Conservation (phyloP, 208 protist species). For the Trypanosomatidae sp. region DNA sequence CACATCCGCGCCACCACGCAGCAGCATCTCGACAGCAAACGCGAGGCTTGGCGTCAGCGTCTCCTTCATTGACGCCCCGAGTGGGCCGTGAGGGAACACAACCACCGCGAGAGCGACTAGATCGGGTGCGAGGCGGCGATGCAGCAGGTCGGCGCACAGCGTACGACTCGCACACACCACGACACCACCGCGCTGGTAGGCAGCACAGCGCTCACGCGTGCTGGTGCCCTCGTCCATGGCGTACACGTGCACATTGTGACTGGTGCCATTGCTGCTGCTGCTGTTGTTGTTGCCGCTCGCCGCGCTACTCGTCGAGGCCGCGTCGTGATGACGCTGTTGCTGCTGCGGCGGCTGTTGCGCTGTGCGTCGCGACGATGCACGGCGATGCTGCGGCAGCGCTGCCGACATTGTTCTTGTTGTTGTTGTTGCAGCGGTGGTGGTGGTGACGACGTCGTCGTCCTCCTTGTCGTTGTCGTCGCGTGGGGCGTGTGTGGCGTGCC, state of each 20-base stretch:
- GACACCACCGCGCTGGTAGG: constrained; percentile 47
- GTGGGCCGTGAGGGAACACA: constrained; percentile 14
- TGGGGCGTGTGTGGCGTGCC: background rate
- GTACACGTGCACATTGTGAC: constrained; percentile 13
- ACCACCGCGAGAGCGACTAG: constrained; percentile 27
- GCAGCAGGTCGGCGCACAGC: constrained; percentile 70
- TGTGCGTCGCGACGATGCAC: background rate
- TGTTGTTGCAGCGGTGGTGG: background rate
- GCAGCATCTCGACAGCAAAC: constrained; percentile 59
- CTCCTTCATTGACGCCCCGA: constrained; percentile 8
- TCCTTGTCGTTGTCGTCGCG: background rate
- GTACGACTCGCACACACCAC: constrained; percentile 41
- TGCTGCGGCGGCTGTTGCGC: no score
- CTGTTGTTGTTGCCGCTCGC: background rate
- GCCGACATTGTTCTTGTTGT: constrained; percentile 1
- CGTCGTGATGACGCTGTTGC: no score
- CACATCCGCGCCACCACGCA: no score
- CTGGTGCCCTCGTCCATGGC: constrained; percentile 41
- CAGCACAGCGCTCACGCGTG: constrained; percentile 39
- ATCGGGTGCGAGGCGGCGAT: constrained; percentile 45
- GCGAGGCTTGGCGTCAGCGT: constrained; percentile 27
- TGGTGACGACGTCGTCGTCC: background rate
- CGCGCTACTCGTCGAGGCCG: no score
- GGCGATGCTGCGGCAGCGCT: no score
- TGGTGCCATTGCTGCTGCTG: background rate